Base-by-base conservation (phyloP, 2,329 filamentous ascomycete genomes). In the Calonectria pseudoreteaudii region DNA sequence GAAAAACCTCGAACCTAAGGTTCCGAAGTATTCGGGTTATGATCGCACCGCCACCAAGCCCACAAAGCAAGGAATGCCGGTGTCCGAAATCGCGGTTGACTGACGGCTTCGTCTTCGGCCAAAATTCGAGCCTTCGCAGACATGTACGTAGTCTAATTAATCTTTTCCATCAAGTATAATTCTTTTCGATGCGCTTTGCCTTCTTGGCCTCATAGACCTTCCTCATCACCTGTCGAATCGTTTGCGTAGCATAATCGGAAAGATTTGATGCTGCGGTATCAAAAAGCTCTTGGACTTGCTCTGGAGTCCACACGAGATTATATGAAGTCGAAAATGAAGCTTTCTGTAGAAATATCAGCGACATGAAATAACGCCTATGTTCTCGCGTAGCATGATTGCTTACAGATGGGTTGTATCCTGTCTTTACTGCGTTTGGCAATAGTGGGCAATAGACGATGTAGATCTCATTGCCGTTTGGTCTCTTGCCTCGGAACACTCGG, bases 271-370 rank as follows among this genome's bases (percentile, higher is more conserved):
- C 69, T 0, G 74, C 41, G 0, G 75, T 79, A 0, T 64, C 18
- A 2, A 78, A 66, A 0, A 80, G 50, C 0, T 31, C 52, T 13
- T 72, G 75, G 0, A 80, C 72, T 11, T 80, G 78, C 0, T 74
- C 62, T 0, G 78, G 78, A 0, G 75, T 75, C 78, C 79, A 80
- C 26, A 80, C 66, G 1, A 80, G 78, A 7, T 80, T 80, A 1
- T 78, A 77, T 0, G 78, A 80, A 0, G 75, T 80, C 0, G 78
- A 80, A 3, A 80, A 79, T 0, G 76, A 60, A 0, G 73, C 74
- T 0, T 66, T 75, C 78, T 80, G 1, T 26, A 28, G 7, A n/a
- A 34, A 6, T 0, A 11, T 80, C 8, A 77, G 74, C 4, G 4
- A 44, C 18, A 18, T 10, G 41, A 18, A 18, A n/a, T n/a, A n/a